These are phyloP conservation scores for Scheffersomyces lignicola DNA, from an alignment of 1,139 yeast genomes.

Conservation along the genomic window DNA sequence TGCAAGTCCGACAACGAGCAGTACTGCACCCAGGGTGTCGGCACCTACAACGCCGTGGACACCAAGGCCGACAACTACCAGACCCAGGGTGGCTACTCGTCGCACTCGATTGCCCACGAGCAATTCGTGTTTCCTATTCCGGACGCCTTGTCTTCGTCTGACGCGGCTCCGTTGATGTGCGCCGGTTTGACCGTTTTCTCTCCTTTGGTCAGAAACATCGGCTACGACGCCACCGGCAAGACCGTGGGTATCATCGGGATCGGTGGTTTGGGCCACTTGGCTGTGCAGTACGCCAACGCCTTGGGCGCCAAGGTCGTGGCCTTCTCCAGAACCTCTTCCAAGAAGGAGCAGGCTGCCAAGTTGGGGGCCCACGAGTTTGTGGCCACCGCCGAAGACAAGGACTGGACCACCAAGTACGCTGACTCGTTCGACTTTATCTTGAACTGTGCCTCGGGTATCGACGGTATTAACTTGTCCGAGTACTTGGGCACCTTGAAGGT, in stretches of 20 bases:
- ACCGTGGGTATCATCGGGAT: slow-evolving; percentile 51
- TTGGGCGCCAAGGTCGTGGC: slow-evolving; percentile 44
- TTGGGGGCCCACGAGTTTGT: slow-evolving; percentile 43
- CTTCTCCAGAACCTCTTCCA: slow-evolving; percentile 36
- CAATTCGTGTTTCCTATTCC: slow-evolving; percentile 59
- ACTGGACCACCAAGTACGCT: slow-evolving; percentile 29
- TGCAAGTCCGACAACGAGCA: slow-evolving; percentile 50
- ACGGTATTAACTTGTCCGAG: slow-evolving; percentile 30
- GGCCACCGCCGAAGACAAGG: slow-evolving; percentile 38
- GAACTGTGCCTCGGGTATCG: slow-evolving; percentile 47
- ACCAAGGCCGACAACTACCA: slow-evolving; percentile 31
- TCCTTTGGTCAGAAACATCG: slow-evolving; percentile 46
- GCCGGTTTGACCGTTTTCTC: slow-evolving; percentile 66
- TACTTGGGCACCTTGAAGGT: slow-evolving; percentile 36
- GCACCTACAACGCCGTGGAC: slow-evolving; percentile 48
- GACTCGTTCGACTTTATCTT: slow-evolving; percentile 48
- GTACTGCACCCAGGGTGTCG: slow-evolving; percentile 45
- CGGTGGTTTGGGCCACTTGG: slow-evolving; percentile 49
- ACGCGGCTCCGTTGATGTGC: slow-evolving; percentile 67
- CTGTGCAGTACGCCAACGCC: slow-evolving; percentile 41
- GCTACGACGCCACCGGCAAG: slow-evolving; percentile 29
- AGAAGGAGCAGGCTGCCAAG: slow-evolving; percentile 34
- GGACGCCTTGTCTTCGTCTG: slow-evolving; percentile 42
- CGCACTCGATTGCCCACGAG: slow-evolving; percentile 55
- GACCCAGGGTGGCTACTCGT: slow-evolving; percentile 63